Percentiles rank a stretch among this genome's conserved stretches.
phyloP scores from a whole-genome alignment of 306 rosid species.

The Citrullus mucosospermus region DNA sequence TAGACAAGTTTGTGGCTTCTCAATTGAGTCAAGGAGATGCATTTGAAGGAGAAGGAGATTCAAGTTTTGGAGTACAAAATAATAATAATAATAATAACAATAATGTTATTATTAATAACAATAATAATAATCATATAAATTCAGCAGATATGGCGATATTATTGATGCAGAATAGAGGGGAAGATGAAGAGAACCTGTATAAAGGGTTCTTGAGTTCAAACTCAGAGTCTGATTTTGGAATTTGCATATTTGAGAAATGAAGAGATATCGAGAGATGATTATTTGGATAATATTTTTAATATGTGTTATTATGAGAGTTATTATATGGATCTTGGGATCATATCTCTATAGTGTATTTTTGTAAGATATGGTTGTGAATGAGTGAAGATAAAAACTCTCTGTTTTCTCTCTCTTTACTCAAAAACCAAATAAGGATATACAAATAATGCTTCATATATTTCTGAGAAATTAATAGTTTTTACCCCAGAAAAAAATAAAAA shows the following conservation, averaged over 20 bases:
- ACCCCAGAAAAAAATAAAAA: background rate
- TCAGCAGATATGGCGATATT: conserved; percentile 31
- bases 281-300: background rate
- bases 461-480: background rate
- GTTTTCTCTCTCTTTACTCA: background rate
- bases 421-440: background rate
- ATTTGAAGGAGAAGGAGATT: conserved; percentile 23
- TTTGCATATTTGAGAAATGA: conserved; percentile 87
- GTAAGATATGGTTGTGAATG: conserved; percentile 36
- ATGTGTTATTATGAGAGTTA: conserved; percentile 19
- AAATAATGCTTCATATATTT: background rate
- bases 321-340: conserved; percentile 15
- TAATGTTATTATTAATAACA: background rate
- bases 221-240: conserved; percentile 75
- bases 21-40: conserved; percentile 27
- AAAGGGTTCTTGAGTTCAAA: conserved; percentile 46
- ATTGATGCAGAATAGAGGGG: conserved; percentile 32
- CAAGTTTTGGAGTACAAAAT: conserved; percentile 31
- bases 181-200: conserved; percentile 34
- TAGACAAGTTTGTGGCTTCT: conserved; percentile 96
- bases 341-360: conserved; percentile 25
- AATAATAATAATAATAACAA: background rate
- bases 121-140: background rate
- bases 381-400: conserved; percentile 21
- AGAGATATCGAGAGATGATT: background rate